A percentile compares a stretch with the other conserved stretches of the same genome.
These are phyloP conservation scores for Penicillium dipodomyicola DNA, from an alignment of 495 filamentous ascomycete species.

Conservation along the genomic window DNA sequence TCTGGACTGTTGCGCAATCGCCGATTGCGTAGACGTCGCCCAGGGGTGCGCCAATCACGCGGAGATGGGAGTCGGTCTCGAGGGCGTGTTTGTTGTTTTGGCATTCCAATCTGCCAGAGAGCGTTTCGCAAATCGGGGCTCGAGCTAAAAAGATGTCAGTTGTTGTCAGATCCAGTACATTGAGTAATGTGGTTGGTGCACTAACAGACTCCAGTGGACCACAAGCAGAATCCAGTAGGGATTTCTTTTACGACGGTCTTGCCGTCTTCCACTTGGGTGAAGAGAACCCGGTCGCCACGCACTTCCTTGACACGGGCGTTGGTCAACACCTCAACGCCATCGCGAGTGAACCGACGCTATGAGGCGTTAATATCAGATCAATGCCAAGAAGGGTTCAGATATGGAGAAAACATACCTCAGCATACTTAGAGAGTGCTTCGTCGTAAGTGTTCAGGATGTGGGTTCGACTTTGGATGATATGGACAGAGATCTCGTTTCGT, in stretches of 20 bases:
- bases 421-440: slow-evolving; percentile 86
- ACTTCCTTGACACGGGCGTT: slow-evolving; percentile 93
- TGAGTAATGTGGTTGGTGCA: not conserved
- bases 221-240: slow-evolving; percentile 93
- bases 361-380: slow-evolving; percentile 18
- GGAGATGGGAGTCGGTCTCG: slow-evolving; percentile 93
- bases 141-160: slow-evolving; percentile 55
- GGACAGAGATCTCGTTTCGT: slow-evolving; percentile 94
- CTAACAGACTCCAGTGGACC: slow-evolving; percentile 88
- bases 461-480: slow-evolving; percentile 87
- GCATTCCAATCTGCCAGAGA: slow-evolving; percentile 68
- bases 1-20: slow-evolving; percentile 96
- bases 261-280: slow-evolving; percentile 78
- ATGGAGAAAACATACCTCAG: slow-evolving; percentile 55
- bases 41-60: slow-evolving; percentile 84
- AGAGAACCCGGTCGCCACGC: slow-evolving; percentile 75
- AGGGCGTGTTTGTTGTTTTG: slow-evolving; percentile 91
- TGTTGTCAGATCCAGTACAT: not conserved
- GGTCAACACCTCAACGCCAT: slow-evolving; percentile 84
- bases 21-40: slow-evolving; percentile 97
- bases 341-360: slow-evolving; percentile 73
- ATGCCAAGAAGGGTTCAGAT: not conserved
- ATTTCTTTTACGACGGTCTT: slow-evolving; percentile 82
- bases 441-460: slow-evolving; percentile 99
- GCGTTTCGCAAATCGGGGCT: slow-evolving; percentile 69